Percentiles rank a stretch among this genome's conserved stretches.
Conservation (phyloP, 306 rosid species). For the Medicago arabica region DNA sequence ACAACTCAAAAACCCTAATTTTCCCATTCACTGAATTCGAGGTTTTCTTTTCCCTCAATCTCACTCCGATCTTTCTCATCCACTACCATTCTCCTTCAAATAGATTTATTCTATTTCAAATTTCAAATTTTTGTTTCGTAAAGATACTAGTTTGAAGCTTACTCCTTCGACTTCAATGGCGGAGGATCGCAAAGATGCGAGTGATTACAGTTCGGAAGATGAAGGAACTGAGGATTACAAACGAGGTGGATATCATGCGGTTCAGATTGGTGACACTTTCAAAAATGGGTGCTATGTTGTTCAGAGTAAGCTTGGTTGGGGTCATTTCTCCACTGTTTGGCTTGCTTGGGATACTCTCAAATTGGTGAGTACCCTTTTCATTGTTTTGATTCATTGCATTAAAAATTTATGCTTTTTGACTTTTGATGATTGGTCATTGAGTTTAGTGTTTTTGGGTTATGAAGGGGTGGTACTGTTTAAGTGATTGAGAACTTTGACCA, state of each 20-base stretch:
- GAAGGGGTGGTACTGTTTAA: constrained; percentile 16
- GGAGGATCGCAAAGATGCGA: constrained; percentile 66
- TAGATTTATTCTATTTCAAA: constrained; percentile 3
- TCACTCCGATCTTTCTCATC: neutral
- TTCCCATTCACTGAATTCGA: constrained; percentile 27
- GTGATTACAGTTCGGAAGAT: constrained; percentile 92
- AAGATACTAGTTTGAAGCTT: neutral
- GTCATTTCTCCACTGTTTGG: constrained; percentile 99
- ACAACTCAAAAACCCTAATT: constrained; percentile 57
- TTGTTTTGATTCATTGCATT: constrained; percentile 13
- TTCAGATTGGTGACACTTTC: constrained; percentile 85
- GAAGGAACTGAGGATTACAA: constrained; percentile 96
- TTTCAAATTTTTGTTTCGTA: neutral
- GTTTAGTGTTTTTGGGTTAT: constrained; percentile 27
- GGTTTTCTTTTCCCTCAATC: constrained; percentile 4
- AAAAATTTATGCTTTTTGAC: constrained; percentile 35
- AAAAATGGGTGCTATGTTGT: constrained; percentile 79
- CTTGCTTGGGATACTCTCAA: constrained; percentile 89
- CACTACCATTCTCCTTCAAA: neutral
- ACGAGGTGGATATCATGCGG: constrained; percentile 99
- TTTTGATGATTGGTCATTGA: constrained; percentile 10
- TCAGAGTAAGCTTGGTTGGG: constrained; percentile 99
- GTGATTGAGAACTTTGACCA: constrained; percentile 7
- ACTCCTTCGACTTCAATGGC: constrained; percentile 59
- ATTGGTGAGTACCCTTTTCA: constrained; percentile 42